Evolutionary conservation across 192 early-diverging fungal genomes (phyloP).

Genomic region (Dissophora globulifera): DNA sequence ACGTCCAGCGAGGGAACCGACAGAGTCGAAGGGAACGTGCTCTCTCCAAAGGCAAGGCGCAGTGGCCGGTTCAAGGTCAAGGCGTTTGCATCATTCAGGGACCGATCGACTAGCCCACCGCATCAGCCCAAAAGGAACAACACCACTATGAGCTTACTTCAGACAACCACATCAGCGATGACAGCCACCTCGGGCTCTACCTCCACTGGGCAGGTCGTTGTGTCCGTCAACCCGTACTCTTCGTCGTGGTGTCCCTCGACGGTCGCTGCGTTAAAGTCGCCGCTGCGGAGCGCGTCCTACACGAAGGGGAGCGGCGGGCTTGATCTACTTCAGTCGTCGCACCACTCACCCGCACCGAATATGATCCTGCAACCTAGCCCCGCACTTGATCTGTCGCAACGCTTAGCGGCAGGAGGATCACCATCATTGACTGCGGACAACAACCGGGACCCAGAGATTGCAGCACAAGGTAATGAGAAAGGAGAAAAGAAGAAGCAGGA

Average conservation of each 20-base stretch:
- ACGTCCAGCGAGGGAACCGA: too few relatives aligned
- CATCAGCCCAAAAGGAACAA: neutral
- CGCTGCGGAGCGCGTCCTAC: constrained; percentile 4
- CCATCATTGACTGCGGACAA: too few relatives aligned
- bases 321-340: constrained; percentile 11
- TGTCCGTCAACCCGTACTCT: constrained; percentile 28
- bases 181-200: neutral
- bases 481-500: too few relatives aligned
- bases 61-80: constrained; percentile 48
- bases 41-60: constrained; percentile 15
- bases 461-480: constrained; percentile 40
- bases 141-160: neutral
- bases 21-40: too few relatives aligned
- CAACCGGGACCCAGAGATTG: constrained; percentile 9
- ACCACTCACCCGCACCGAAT: constrained; percentile 41
- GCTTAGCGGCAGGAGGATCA: constrained; percentile 8
- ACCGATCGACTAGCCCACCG: constrained; percentile 25
- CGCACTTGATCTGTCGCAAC: constrained; percentile 8
- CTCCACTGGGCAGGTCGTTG: neutral
- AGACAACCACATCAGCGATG: neutral
- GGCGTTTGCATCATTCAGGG: constrained; percentile 25
- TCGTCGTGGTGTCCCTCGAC: constrained; percentile 30
- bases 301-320: neutral
- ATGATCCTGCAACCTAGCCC: constrained; percentile 40
- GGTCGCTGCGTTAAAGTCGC: constrained; percentile 15